Evolutionary conservation across 805 yeast genomes (phyloP), one percentile per base, ranked within the genome.

Genomic region (Candida maesae): DNA sequence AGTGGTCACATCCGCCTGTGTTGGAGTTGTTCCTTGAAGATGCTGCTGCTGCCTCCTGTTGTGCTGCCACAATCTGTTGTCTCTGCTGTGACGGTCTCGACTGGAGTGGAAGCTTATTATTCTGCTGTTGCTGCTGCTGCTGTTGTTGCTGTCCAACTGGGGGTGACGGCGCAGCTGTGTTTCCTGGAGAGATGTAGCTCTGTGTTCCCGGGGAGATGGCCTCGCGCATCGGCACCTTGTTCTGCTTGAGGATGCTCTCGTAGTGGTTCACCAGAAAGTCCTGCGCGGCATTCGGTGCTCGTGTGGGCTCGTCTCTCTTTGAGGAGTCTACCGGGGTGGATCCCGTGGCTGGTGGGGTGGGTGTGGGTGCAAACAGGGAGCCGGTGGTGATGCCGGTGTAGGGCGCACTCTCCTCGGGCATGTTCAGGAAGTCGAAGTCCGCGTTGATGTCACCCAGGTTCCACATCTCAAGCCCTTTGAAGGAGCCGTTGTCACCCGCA

Each of bases 1-100:
- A 90, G 51, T 81, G 87, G 56, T 86, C 95, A 30, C 39, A 39
- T 23, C 40, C 36, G 14, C 38, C 39, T 6, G 30, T 10, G 36
- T 23, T 33, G 19, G 21, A 27, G 35, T 20, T 38, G 27, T 19
- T 28, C 33, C n/a, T n/a, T n/a, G n/a, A n/a, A n/a, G n/a, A 35
- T 32, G 20, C 20, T 23, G 24, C 34, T 17, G 5, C 16, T 8
- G 18, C 26, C 20, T 25, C 21, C 19, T 23, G 30, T 6, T 9
- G 14, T 17, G 23, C 32, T 9, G 26, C 12, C 13, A 9, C 15
- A 9, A 26, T 30, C 15, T 36, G 38, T 34, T 36, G n/a, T 13
- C 33, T 35, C 19, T 38, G 38, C 37, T 38, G 41, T 28, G 31
- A 24, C 25, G 23, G 16, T 24, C 23, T 17, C 26, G 18, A 15